Conservation (phyloP, 78 protist species). For the Cavenderia fasciculata region DNA sequence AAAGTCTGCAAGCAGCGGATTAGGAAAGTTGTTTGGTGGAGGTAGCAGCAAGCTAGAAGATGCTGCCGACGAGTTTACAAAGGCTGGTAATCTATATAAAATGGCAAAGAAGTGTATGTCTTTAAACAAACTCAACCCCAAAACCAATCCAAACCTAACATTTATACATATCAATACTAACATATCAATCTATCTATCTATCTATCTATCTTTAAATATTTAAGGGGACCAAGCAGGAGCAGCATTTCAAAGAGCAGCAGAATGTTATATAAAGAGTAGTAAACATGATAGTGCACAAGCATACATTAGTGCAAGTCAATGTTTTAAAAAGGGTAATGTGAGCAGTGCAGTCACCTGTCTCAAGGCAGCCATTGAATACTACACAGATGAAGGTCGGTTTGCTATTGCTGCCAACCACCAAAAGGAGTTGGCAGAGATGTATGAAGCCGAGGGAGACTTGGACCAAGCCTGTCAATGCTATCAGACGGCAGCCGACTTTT, state of each 20-base stretch:
- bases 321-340: slow-evolving; percentile 74
- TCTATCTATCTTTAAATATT: neutral
- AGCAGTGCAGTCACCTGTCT: slow-evolving; percentile 53
- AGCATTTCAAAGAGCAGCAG: slow-evolving; percentile 75
- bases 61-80: slow-evolving; percentile 80
- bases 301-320: slow-evolving; percentile 70
- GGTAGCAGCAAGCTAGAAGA: slow-evolving; percentile 69
- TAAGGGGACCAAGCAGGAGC: slow-evolving; percentile 88
- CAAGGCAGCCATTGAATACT: slow-evolving; percentile 69
- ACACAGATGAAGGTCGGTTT: slow-evolving; percentile 79
- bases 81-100: slow-evolving; percentile 80
- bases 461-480: slow-evolving; percentile 72
- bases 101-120: slow-evolving; percentile 73
- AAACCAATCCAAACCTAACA: too few species aligned
- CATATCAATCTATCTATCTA: neutral
- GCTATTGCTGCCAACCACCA: slow-evolving; percentile 82
- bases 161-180: neutral
- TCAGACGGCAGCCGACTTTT: slow-evolving; percentile 84
- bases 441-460: slow-evolving; percentile 78
- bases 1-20: slow-evolving; percentile 15
- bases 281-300: slow-evolving; percentile 82
- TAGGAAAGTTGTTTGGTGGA: slow-evolving; percentile 26
- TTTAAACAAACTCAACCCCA: neutral
- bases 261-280: slow-evolving; percentile 46
- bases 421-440: slow-evolving; percentile 85